Conservation (phyloP, 768 basidiomycete species). For the Sarcomyxa edulis region DNA sequence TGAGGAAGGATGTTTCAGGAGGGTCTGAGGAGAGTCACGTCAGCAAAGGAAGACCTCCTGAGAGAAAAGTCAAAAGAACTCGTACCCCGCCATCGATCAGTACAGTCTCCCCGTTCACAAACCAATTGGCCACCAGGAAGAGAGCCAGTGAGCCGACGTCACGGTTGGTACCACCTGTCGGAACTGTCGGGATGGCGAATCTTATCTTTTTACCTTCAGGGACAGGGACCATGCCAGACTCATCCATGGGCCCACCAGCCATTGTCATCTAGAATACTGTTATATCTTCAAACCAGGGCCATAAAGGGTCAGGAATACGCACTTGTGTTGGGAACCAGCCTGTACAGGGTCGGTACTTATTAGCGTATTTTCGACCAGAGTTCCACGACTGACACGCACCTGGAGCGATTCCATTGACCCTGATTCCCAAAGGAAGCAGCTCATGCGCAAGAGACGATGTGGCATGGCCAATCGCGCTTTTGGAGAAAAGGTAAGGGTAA, state of each 20-base stretch:
- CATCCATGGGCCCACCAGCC: too few species aligned
- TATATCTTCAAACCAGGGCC: too few species aligned
- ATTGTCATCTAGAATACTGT: too few species aligned
- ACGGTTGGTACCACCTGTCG: constrained; percentile 24
- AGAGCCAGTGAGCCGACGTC: constrained; percentile 37
- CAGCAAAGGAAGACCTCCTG: background rate
- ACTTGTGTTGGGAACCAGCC: constrained; percentile 27
- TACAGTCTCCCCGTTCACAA: constrained; percentile 39
- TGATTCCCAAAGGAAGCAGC: constrained; percentile 38
- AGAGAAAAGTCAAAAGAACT: constrained; percentile 7
- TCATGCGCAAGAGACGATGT: constrained; percentile 43
- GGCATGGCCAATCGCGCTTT: constrained; percentile 42
- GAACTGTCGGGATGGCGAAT: constrained; percentile 27
- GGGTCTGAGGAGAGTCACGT: too few species aligned
- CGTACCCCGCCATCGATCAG: constrained; percentile 39
- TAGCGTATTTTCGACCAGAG: background rate
- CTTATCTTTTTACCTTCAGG: constrained; percentile 4
- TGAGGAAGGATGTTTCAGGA: too few species aligned
- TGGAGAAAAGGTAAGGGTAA: constrained; percentile 44
- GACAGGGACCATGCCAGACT: background rate
- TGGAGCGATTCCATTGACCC: constrained; percentile 44
- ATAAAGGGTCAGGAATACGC: too few species aligned
- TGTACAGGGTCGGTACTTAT: constrained; percentile 2
- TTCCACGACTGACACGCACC: constrained; percentile 16
- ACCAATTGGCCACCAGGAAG: constrained; percentile 36